phyloP scores from a whole-genome alignment of 371 early-diverging fungal species.

The Nematocida sp. region DNA sequence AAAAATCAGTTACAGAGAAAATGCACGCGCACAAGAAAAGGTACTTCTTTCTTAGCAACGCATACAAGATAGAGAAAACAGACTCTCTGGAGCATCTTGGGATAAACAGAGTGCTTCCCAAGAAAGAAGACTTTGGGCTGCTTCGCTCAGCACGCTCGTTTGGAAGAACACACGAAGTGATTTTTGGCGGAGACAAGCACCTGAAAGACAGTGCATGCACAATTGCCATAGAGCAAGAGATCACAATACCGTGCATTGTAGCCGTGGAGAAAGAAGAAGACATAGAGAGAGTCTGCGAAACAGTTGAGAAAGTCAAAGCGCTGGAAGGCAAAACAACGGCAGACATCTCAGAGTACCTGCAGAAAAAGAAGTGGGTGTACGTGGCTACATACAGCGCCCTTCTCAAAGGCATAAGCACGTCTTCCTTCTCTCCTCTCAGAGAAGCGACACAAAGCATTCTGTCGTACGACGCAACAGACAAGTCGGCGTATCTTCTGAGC shows the following conservation, averaged over 20 bases:
- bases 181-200: conserved; percentile 33
- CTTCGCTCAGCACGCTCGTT: conserved; percentile 1
- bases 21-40: not conserved
- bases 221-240: conserved; percentile 30
- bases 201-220: conserved; percentile 23
- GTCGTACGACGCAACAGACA: conserved; percentile 20
- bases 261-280: not conserved
- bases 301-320: not conserved
- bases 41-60: conserved; percentile 29
- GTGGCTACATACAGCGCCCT: conserved; percentile 4
- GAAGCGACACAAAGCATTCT: conserved; percentile 1
- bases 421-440: not conserved
- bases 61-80: conserved; percentile 40
- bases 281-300: not conserved
- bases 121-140: conserved; percentile 37
- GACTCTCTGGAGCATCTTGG: not conserved
- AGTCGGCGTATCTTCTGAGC: not conserved
- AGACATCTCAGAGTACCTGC: conserved; percentile 15
- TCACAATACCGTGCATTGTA: conserved; percentile 39
- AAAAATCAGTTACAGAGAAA: conserved; percentile 10
- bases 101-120: conserved; percentile 28
- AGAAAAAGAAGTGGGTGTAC: conserved; percentile 28
- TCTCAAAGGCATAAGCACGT: not conserved
- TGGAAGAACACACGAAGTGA: conserved; percentile 25
- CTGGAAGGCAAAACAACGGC: not conserved